phyloP scores from a whole-genome alignment of 2,329 filamentous ascomycete genomes.

The Huntiella omanensis region DNA sequence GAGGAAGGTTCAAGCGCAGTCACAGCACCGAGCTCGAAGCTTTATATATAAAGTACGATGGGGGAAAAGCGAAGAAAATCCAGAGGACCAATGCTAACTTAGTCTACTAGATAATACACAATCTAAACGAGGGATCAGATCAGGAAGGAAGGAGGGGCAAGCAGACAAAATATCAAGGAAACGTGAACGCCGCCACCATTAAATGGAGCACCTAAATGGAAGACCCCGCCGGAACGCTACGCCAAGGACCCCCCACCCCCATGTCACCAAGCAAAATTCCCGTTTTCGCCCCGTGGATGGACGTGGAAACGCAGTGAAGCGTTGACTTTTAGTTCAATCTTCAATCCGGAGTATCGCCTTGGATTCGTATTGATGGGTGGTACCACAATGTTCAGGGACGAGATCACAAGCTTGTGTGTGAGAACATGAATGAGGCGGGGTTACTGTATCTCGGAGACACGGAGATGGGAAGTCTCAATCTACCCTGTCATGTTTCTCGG shows the following conservation, averaged over 20 bases:
- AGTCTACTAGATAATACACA: constrained; percentile 1
- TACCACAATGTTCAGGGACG: no score
- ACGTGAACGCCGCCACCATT: constrained; percentile 3
- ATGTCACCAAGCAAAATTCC: background rate
- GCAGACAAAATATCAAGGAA: background rate
- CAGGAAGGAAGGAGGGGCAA: no score
- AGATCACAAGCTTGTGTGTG: no score
- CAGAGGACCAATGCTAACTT: background rate
- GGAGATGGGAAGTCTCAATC: no score
- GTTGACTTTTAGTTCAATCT: background rate
- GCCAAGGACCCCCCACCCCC: background rate
- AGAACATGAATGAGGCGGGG: no score
- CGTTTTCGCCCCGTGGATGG: background rate
- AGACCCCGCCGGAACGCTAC: background rate
- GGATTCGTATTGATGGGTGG: no score
- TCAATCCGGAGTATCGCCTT: no score
- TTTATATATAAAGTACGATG: constrained; percentile 1
- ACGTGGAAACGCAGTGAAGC: constrained; percentile 6
- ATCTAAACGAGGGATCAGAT: background rate
- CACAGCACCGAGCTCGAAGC: constrained; percentile 3
- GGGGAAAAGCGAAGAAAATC: constrained; percentile 6
- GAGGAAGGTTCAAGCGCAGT: constrained; percentile 11
- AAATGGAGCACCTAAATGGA: constrained; percentile 3
- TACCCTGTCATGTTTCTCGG: constrained; percentile 3
- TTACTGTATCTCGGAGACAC: no score